Evolutionary conservation across 169 alveolate species (phyloP), one percentile per base, ranked within the genome.

Genomic region (Miamiensis avidus): DNA sequence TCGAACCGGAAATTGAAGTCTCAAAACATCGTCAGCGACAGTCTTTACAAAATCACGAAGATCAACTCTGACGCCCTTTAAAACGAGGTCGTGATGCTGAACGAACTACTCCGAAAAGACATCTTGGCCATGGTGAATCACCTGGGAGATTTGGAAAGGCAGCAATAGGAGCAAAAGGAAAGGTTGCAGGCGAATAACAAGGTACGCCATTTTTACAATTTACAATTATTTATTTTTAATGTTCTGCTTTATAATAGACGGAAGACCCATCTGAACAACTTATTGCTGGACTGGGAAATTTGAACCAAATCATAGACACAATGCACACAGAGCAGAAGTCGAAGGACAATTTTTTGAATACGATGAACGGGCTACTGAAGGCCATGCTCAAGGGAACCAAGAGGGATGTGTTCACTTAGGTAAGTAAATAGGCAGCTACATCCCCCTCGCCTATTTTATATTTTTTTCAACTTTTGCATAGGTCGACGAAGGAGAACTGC

Each of bases 401-500:
- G 64, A 34, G 31, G 16, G 84, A 79, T 64, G 84, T 76, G 1
- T 79, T 79, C 29, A 79, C 84, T 11, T 64, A 79, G 29, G 84
- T 79, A 30, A 20, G 11, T 25, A 79, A 28, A 27, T 0, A 25
- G n/a, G n/a, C n/a, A n/a, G n/a, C n/a, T n/a, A n/a, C 4, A 49
- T 11, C 20, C 4, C 4, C 20, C 20, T 49, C 20, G 4, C 4
- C 4, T 49, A 49, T 49, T 49, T 49, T 49, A 11, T 49, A 11
- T 49, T 11, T 11, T 49, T 49, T 49, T 11, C 20, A 49, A 49
- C 20, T 11, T 49, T 49, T 49, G 4, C 69, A 11, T 11, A 49
- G 84, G 84, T 79, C 0, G 74, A 79, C 29, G 84, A 79, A 49
- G 84, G 84, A 34, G 84, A 79, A 29, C 31, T 79, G 26, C 29